phyloP scores from a whole-genome alignment of 352 stramenopile species.

The Globisporangium cederbergense region DNA sequence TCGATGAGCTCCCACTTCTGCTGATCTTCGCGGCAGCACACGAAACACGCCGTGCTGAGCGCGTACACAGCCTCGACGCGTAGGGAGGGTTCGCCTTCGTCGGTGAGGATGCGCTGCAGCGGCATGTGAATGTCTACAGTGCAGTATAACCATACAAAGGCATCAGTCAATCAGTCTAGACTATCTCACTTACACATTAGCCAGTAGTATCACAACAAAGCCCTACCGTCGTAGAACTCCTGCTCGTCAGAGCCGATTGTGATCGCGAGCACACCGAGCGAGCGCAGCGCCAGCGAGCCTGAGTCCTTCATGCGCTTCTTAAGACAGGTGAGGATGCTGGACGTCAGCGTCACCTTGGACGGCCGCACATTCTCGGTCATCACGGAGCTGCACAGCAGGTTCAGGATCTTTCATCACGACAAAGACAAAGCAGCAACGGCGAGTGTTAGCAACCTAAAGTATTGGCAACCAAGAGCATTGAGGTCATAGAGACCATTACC shows the following conservation, averaged over 20 bases:
- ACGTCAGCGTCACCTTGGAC: constrained; percentile 37
- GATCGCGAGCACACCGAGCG: constrained; percentile 47
- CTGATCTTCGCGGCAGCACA: constrained; percentile 59
- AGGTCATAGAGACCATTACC: constrained; percentile 4
- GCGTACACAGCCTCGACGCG: constrained; percentile 53
- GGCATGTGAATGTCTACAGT: constrained; percentile 28
- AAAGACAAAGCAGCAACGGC: background rate
- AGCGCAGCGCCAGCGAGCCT: constrained; percentile 36
- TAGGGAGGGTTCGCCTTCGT: constrained; percentile 36
- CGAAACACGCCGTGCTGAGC: constrained; percentile 52
- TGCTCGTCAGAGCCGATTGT: constrained; percentile 56
- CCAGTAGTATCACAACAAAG: background rate
- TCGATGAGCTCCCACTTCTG: constrained; percentile 60
- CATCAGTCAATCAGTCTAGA: background rate
- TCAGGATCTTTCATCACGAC: constrained; percentile 27
- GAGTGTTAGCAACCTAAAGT: background rate
- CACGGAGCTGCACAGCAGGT: constrained; percentile 34
- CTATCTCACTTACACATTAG: background rate
- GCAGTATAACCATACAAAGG: background rate
- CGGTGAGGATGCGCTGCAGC: constrained; percentile 42
- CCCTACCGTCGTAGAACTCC: constrained; percentile 37
- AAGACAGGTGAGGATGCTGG: constrained; percentile 40
- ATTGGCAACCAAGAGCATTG: background rate
- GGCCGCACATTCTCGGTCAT: constrained; percentile 37
- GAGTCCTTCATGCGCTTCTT: constrained; percentile 63